Conservation (phyloP, 371 early-diverging fungal species). For the Polyrhizophydium stewartii region DNA sequence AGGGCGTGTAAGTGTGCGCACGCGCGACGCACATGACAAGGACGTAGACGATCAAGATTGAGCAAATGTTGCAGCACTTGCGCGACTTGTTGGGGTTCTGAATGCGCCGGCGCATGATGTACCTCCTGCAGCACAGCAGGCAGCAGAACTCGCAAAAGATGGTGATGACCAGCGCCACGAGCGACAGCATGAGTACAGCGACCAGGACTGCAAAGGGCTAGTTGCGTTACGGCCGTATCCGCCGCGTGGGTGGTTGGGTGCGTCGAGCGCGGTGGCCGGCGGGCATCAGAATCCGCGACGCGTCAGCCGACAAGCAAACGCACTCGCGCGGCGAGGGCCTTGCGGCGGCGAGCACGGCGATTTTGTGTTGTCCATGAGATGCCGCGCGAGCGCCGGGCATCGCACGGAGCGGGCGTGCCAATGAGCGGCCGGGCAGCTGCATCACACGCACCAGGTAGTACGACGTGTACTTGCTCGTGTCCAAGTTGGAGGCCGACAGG, state of each 20-base stretch:
- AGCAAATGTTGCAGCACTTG: not conserved
- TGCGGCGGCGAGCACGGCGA: too few relatives aligned
- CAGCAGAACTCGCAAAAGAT: not conserved
- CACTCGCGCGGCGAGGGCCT: too few relatives aligned
- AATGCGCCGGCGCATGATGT: not conserved
- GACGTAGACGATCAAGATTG: not conserved
- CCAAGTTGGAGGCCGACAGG: not conserved
- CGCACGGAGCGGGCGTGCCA: not conserved
- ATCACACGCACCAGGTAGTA: not conserved
- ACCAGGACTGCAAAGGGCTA: constrained; percentile 1
- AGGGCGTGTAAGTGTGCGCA: too few relatives aligned
- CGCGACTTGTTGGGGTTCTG: not conserved
- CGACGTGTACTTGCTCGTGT: not conserved
- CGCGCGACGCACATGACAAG: not conserved
- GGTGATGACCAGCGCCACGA: not conserved
- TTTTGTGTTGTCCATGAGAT: not conserved
- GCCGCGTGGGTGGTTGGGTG: too few relatives aligned
- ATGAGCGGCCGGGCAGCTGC: not conserved
- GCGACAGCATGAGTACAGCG: not conserved
- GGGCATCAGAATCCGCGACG: too few relatives aligned
- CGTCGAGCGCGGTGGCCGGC: too few relatives aligned
- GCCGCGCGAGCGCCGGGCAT: not conserved
- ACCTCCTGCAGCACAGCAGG: not conserved
- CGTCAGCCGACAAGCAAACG: too few relatives aligned
- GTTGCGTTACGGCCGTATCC: too few relatives aligned